Evolutionary conservation across 2,329 filamentous ascomycete genomes (phyloP).

Genomic region (Colletotrichum euphorbiae): DNA sequence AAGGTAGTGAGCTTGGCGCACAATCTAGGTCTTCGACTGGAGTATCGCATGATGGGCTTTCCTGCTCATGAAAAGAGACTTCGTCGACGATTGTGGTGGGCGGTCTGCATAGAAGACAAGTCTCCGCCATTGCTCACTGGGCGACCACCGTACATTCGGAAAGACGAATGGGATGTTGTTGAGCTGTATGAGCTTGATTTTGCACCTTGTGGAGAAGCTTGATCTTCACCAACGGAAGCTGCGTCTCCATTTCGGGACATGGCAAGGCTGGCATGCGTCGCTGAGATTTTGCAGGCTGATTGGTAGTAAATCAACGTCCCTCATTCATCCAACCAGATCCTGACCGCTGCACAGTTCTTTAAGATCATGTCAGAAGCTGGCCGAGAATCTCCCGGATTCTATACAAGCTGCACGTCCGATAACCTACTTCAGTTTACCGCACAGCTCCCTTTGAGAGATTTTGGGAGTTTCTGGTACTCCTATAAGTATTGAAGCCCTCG

Average conservation of each 20-base stretch:
- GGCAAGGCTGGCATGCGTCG: background rate
- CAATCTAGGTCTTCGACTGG: slow-evolving; percentile 51
- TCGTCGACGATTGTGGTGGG: slow-evolving; percentile 54
- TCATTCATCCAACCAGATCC: accelerated
- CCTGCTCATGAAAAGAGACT: slow-evolving; percentile 52
- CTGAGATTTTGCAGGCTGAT: background rate
- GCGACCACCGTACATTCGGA: slow-evolving; percentile 49
- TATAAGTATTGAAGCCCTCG: background rate
- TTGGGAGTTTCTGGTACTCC: background rate
- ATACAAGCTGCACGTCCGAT: background rate
- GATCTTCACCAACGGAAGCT: background rate
- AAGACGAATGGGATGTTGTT: slow-evolving; percentile 46
- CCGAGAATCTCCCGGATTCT: background rate
- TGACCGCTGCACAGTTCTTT: background rate
- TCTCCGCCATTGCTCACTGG: slow-evolving; percentile 51
- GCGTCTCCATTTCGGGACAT: background rate
- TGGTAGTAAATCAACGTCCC: background rate
- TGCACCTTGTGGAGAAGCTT: background rate
- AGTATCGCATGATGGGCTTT: slow-evolving; percentile 52
- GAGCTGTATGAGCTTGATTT: background rate
- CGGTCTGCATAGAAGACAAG: slow-evolving; percentile 53
- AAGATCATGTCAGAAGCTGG: slow-evolving; percentile 11
- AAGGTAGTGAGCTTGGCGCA: slow-evolving; percentile 49
- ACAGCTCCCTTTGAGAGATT: background rate
- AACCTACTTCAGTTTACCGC: background rate